A percentile compares a stretch with the other conserved stretches of the same genome.
phyloP scores from a whole-genome alignment of 441 rosid genomes.

The Biscutella laevigata region DNA sequence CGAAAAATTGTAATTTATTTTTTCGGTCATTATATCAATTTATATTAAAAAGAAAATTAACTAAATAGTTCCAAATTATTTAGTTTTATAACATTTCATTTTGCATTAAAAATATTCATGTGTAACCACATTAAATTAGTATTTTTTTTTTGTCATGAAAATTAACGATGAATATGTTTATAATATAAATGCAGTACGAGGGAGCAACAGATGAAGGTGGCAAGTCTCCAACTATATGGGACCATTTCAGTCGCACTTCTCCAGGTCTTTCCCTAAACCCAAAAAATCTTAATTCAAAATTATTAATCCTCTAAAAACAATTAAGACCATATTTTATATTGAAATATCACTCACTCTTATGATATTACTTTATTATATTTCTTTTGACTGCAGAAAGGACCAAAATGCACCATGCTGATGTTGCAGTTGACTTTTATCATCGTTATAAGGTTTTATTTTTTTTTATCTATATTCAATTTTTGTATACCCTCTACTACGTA shows the following conservation, averaged over 20 bases:
- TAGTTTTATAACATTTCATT: too few relatives aligned
- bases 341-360: neutral
- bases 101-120: too few relatives aligned
- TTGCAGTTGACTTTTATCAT: neutral
- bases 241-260: slow-evolving; percentile 33
- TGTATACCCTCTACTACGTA: neutral
- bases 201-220: slow-evolving; percentile 51
- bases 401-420: neutral
- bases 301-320: neutral
- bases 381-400: neutral
- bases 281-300: too few relatives aligned
- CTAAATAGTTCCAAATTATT: too few relatives aligned
- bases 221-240: slow-evolving; percentile 48
- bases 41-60: too few relatives aligned
- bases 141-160: too few relatives aligned
- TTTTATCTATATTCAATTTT: neutral
- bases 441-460: neutral
- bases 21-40: too few relatives aligned
- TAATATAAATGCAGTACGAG: too few relatives aligned
- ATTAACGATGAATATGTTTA: too few relatives aligned
- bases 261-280: slow-evolving; percentile 51
- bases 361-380: neutral
- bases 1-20: too few relatives aligned
- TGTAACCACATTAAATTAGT: too few relatives aligned
- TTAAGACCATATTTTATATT: neutral